Percentiles rank a stretch among this genome's conserved stretches.
Evolutionary conservation across 148 eudicot genomes (phyloP).

Genomic region (Nepenthes mirabilis): DNA sequence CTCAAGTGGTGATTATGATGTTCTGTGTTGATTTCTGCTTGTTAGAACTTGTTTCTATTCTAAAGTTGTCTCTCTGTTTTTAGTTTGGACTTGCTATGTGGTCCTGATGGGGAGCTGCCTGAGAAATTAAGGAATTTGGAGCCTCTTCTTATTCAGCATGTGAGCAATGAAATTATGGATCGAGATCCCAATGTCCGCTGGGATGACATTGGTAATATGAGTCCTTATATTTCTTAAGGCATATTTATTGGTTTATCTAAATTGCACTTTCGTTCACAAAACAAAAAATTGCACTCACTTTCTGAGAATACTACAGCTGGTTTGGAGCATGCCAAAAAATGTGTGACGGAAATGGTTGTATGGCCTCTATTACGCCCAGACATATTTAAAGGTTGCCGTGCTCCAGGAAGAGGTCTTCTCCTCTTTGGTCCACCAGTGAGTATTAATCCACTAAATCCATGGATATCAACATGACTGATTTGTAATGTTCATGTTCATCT

Average conservation of each 20-base stretch:
- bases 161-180: conserved; percentile 96
- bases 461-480: background rate
- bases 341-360: conserved; percentile 97
- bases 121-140: conserved; percentile 93
- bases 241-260: background rate
- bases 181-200: conserved; percentile 96
- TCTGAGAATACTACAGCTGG: conserved; percentile 53
- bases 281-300: background rate
- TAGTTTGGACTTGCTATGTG: conserved; percentile 86
- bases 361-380: conserved; percentile 98
- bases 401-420: conserved; percentile 99
- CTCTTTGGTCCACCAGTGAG: conserved; percentile 98
- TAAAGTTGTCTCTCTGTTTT: conserved; percentile 2
- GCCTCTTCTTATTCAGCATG: conserved; percentile 91
- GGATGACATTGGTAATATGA: conserved; percentile 79
- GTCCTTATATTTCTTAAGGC: background rate
- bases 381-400: conserved; percentile 95
- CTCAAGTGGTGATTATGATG: no score
- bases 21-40: background rate
- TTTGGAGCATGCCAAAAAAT: conserved; percentile 93
- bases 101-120: conserved; percentile 96
- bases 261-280: background rate
- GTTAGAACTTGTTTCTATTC: background rate
- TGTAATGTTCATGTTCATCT: background rate
- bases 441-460: conserved; percentile 4